Evolutionary conservation across 164 flowering plant genomes (phyloP).

Genomic region (Vitis vinifera): ASM3070453v1 NC_081812.1:16068001-16068500

Average conservation of each 20-base stretch:
- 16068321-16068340: constrained; percentile 57
- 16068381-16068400: constrained; percentile 69
- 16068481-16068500: constrained; percentile 51
- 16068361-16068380: constrained; percentile 42
- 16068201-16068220: constrained; percentile 47
- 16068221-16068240: constrained; percentile 70
- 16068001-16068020: too few species aligned
- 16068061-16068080: too few species aligned
- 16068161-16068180: constrained; percentile 63
- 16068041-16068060: too few species aligned
- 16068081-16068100: too few species aligned
- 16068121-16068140: constrained; percentile 50
- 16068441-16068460: constrained; percentile 44
- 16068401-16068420: constrained; percentile 37
- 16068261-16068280: constrained; percentile 75
- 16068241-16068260: constrained; percentile 75
- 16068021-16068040: neutral
- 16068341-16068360: constrained; percentile 47
- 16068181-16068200: constrained; percentile 54
- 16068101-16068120: constrained; percentile 53
- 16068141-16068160: constrained; percentile 47
- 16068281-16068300: constrained; percentile 55
- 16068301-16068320: constrained; percentile 73
- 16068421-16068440: constrained; percentile 55
- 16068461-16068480: constrained; percentile 58